Evolutionary conservation across 352 stramenopile genomes (phyloP).

Genomic region (Phytophthora cryptogea): DNA sequence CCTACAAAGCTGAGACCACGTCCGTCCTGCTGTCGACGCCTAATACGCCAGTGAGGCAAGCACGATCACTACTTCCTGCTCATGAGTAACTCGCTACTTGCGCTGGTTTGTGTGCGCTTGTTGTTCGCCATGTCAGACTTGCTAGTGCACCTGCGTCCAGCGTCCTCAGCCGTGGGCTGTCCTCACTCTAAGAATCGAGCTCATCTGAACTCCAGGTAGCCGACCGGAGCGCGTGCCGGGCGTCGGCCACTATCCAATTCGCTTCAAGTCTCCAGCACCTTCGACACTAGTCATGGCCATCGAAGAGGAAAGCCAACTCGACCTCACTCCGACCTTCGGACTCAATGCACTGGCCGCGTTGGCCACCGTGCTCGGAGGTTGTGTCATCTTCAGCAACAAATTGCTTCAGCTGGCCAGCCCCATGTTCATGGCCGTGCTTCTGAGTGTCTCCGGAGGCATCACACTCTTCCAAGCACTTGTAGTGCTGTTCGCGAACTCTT

Average conservation of each 20-base stretch:
- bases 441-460: slow-evolving; percentile 73
- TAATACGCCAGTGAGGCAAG: slow-evolving; percentile 21
- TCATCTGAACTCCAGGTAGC: slow-evolving; percentile 22
- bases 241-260: slow-evolving; percentile 28
- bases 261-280: slow-evolving; percentile 14
- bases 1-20: background rate
- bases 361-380: slow-evolving; percentile 63
- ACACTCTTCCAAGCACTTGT: slow-evolving; percentile 82
- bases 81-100: slow-evolving; percentile 22
- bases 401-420: slow-evolving; percentile 66
- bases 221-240: background rate
- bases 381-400: slow-evolving; percentile 74
- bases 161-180: slow-evolving; percentile 12
- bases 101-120: slow-evolving; percentile 9
- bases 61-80: slow-evolving; percentile 2
- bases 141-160: slow-evolving; percentile 31
- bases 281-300: slow-evolving; percentile 27
- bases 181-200: slow-evolving; percentile 19
- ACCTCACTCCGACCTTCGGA: slow-evolving; percentile 48
- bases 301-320: slow-evolving; percentile 33
- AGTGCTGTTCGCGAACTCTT: slow-evolving; percentile 60
- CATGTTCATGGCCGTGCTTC: slow-evolving; percentile 56
- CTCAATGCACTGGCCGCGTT: slow-evolving; percentile 61
- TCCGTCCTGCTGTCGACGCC: background rate
- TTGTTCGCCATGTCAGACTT: slow-evolving; percentile 14